A percentile compares a stretch with the other conserved stretches of the same genome.
These are phyloP conservation scores for Talaromyces sp. DNA, from an alignment of 2,329 filamentous ascomycete species.

Conservation along the genomic window DNA sequence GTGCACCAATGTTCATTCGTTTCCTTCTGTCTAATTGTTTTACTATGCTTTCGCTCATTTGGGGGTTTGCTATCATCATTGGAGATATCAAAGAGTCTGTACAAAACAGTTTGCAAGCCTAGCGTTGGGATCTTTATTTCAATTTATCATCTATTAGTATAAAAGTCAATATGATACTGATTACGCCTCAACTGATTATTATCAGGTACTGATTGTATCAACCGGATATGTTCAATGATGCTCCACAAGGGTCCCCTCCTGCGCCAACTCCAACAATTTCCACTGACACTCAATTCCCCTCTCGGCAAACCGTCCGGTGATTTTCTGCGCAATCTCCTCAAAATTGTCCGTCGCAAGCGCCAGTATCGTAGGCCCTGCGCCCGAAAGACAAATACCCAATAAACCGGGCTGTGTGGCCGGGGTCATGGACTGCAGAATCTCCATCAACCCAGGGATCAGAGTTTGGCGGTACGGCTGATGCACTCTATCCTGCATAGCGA, in stretches of 20 bases:
- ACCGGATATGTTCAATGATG: slow-evolving; percentile 3
- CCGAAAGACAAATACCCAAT: slow-evolving; percentile 89
- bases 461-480: slow-evolving; percentile 94
- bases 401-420: slow-evolving; percentile 82
- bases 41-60: slow-evolving; percentile 7
- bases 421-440: slow-evolving; percentile 88
- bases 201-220: not conserved
- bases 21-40: slow-evolving; percentile 6
- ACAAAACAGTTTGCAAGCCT: slow-evolving; percentile 13
- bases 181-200: not conserved
- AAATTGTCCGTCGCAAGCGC: slow-evolving; percentile 90
- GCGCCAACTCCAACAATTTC: slow-evolving; percentile 83
- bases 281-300: slow-evolving; percentile 71
- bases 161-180: slow-evolving; percentile 4
- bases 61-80: not conserved
- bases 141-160: not conserved
- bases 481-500: slow-evolving; percentile 97
- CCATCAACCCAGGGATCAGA: slow-evolving; percentile 84
- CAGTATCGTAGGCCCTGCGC: slow-evolving; percentile 90
- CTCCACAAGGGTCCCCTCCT: slow-evolving; percentile 52
- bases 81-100: slow-evolving; percentile 9
- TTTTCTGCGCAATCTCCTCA: slow-evolving; percentile 75
- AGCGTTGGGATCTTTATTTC: slow-evolving; percentile 3
- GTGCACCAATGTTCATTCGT: not conserved
- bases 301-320: slow-evolving; percentile 69